Evolutionary conservation across 805 yeast species (phyloP).

Genomic region (Nakazawaea peltata): DNA sequence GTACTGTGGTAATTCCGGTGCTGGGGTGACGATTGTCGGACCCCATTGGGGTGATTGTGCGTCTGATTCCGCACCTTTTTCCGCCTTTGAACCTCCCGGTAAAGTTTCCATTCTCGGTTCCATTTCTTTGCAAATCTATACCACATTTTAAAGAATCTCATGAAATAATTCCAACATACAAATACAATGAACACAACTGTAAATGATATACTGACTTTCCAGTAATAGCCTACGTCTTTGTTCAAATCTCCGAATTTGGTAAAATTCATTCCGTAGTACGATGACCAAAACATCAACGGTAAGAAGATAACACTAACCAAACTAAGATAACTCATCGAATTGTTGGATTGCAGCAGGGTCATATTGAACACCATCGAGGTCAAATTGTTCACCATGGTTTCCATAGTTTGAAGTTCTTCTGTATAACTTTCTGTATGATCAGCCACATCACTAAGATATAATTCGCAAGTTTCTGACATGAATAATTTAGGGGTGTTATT

Average conservation of each 20-base stretch:
- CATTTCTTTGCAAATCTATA: slow-evolving; percentile 3
- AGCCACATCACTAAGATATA: slow-evolving; percentile 46
- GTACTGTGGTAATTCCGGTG: too few species aligned
- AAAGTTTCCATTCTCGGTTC: slow-evolving; percentile 1
- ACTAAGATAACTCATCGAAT: slow-evolving; percentile 45
- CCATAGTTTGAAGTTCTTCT: slow-evolving; percentile 48
- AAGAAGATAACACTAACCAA: slow-evolving; percentile 50
- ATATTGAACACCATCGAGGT: slow-evolving; percentile 49
- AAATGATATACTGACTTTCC: slow-evolving; percentile 38
- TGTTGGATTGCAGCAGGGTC: slow-evolving; percentile 45
- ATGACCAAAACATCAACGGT: slow-evolving; percentile 53
- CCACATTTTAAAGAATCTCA: slow-evolving; percentile 5
- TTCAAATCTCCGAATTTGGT: slow-evolving; percentile 30
- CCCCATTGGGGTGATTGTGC: slow-evolving; percentile 21
- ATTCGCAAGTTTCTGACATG: slow-evolving; percentile 33
- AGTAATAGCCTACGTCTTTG: slow-evolving; percentile 32
- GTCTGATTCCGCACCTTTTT: slow-evolving; percentile 15
- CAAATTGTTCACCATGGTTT: slow-evolving; percentile 39
- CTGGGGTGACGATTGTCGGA: slow-evolving; percentile 17
- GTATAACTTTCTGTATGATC: slow-evolving; percentile 47
- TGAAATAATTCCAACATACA: slow-evolving; percentile 23
- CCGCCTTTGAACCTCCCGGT: slow-evolving; percentile 4
- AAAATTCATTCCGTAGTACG: slow-evolving; percentile 55
- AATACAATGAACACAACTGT: slow-evolving; percentile 26
- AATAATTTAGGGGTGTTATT: slow-evolving; percentile 10